Conservation (phyloP, 257 asterid genomes). For the Prunella vulgaris region DNA sequence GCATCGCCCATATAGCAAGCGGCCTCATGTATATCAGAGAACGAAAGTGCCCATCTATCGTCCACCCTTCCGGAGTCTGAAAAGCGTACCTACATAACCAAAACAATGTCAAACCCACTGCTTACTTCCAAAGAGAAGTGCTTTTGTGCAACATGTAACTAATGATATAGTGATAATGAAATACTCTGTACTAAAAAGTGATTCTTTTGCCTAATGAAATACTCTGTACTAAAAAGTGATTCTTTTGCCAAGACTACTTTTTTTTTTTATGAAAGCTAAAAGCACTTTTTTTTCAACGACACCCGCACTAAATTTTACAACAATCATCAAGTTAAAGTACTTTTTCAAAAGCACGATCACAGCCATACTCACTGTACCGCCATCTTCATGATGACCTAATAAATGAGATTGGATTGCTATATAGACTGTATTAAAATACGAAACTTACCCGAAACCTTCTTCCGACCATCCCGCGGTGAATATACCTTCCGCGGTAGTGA, state of each 20-base stretch:
- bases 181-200: not conserved
- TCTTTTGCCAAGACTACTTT: not conserved
- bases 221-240: not conserved
- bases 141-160: not conserved
- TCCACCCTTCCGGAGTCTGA: conserved; percentile 97
- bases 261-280: not conserved
- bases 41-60: conserved; percentile 85
- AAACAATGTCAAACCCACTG: not conserved
- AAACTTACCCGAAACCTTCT: conserved; percentile 85
- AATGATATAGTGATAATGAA: too few relatives aligned
- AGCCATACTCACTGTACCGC: too few relatives aligned
- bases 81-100: conserved; percentile 64
- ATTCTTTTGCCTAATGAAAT: not conserved
- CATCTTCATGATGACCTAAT: too few relatives aligned
- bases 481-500: conserved; percentile 84
- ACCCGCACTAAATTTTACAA: not conserved
- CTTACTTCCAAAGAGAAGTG: too few relatives aligned
- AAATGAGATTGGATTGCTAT: too few relatives aligned
- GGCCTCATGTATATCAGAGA: conserved; percentile 98
- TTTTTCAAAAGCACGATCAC: too few relatives aligned
- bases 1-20: conserved; percentile 97
- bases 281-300: not conserved
- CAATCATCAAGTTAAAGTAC: not conserved
- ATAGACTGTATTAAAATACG: too few relatives aligned
- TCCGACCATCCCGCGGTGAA: conserved; percentile 98